phyloP scores from a whole-genome alignment of 2,329 filamentous ascomycete species.

The Aspergillus sp. region DNA sequence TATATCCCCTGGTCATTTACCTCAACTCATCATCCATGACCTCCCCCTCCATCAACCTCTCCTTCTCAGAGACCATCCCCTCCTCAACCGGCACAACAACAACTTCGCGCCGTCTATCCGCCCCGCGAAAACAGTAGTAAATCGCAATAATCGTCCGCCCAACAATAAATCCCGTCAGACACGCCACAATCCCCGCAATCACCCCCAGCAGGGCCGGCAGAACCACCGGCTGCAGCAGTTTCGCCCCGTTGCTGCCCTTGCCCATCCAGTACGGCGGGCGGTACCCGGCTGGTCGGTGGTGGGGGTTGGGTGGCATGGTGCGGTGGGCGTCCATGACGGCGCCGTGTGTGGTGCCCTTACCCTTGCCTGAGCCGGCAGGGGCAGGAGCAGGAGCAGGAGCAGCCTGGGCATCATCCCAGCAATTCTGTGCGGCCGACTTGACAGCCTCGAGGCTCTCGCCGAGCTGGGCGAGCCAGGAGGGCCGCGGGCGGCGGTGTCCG shows the following conservation, averaged over 20 bases:
- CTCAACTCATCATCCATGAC: not conserved
- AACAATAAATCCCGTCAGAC: slow-evolving; percentile 37
- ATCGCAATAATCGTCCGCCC: slow-evolving; percentile 20
- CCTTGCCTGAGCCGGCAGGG: too few species aligned
- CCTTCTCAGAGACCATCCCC: slow-evolving; percentile 1
- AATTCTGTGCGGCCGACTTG: slow-evolving; percentile 10
- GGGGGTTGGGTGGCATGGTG: not conserved
- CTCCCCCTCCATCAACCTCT: not conserved
- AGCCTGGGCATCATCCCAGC: not conserved
- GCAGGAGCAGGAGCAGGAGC: not conserved
- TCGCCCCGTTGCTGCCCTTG: slow-evolving; percentile 15
- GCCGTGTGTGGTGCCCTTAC: not conserved
- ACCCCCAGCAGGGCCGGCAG: slow-evolving; percentile 39
- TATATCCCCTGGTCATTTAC: too few species aligned
- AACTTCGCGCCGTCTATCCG: not conserved
- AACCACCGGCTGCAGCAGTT: slow-evolving; percentile 33
- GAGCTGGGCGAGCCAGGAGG: slow-evolving; percentile 1
- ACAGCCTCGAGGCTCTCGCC: not conserved
- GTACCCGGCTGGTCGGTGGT: slow-evolving; percentile 11
- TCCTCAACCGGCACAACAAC: slow-evolving; percentile 3
- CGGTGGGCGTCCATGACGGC: not conserved
- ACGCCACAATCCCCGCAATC: slow-evolving; percentile 35
- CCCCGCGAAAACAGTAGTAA: slow-evolving; percentile 12
- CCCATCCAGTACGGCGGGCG: slow-evolving; percentile 20
- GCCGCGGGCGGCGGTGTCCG: not conserved